These are phyloP conservation scores for Tetraselmis striata DNA, from an alignment of 139 green algal species.

Conservation along the genomic window DNA sequence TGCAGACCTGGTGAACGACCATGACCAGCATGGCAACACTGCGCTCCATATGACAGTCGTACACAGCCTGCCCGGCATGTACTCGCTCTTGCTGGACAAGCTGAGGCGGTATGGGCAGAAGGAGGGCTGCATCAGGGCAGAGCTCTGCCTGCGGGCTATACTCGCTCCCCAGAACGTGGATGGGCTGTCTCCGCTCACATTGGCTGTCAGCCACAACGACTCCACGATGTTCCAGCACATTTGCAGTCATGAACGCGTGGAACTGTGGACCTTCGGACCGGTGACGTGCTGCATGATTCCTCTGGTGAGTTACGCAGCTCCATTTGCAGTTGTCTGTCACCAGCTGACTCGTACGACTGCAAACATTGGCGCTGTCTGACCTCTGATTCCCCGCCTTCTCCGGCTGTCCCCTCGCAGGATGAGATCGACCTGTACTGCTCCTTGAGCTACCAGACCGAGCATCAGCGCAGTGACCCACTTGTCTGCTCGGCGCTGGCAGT, in stretches of 20 bases:
- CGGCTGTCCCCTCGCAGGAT: not conserved
- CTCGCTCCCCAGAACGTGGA: not conserved
- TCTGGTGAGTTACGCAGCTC: not conserved
- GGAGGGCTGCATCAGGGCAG: too few relatives aligned
- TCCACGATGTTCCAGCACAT: not conserved
- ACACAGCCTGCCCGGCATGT: not conserved
- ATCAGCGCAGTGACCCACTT: not conserved
- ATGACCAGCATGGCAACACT: not conserved
- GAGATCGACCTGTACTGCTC: not conserved
- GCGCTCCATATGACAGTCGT: not conserved
- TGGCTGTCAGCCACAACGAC: not conserved
- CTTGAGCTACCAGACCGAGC: not conserved
- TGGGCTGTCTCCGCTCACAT: not conserved
- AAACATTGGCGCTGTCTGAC: too few relatives aligned
- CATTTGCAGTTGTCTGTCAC: not conserved
- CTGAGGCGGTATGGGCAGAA: too few relatives aligned
- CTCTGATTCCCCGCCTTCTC: too few relatives aligned
- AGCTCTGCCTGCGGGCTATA: not conserved
- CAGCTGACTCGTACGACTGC: not conserved
- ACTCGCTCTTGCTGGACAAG: not conserved
- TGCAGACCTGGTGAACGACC: not conserved
- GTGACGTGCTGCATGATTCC: not conserved
- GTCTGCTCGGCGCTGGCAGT: not conserved
- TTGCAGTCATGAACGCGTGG: not conserved
- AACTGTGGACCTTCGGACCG: not conserved